These are phyloP conservation scores for Telfairia occidentalis DNA, from an alignment of 331 rosid species.

Conservation along the genomic window DNA sequence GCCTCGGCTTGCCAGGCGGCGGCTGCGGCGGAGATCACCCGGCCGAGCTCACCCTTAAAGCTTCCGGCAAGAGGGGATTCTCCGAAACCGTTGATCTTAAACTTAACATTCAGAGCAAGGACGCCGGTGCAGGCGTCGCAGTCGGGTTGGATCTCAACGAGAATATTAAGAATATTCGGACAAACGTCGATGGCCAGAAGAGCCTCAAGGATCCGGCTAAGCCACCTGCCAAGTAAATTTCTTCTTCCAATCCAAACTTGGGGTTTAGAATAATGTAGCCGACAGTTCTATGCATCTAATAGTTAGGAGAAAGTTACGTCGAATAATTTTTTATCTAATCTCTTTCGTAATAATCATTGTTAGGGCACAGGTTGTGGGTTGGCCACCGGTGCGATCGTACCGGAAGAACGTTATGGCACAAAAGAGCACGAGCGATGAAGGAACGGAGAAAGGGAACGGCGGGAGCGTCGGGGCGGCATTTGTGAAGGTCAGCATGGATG, in stretches of 20 bases:
- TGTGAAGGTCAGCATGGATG: constrained; percentile 21
- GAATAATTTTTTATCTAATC: background rate
- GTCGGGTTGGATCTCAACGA: constrained; percentile 29
- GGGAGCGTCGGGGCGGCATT: constrained; percentile 2
- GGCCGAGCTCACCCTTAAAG: constrained; percentile 33
- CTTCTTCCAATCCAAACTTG: background rate
- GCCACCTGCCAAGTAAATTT: constrained; percentile 77
- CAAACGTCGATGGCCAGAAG: constrained; percentile 35
- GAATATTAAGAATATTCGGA: constrained; percentile 20
- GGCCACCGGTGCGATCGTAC: constrained; percentile 96
- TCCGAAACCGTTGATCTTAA: constrained; percentile 86
- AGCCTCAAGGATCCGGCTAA: constrained; percentile 64
- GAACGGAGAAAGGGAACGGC: background rate
- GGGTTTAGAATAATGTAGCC: background rate
- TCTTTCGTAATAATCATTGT: background rate
- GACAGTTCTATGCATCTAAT: background rate
- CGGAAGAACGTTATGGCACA: constrained; percentile 43
- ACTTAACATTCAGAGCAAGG: constrained; percentile 58
- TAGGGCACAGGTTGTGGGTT: constrained; percentile 96
- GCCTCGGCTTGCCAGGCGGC: constrained; percentile 82
- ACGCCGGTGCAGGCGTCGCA: constrained; percentile 14
- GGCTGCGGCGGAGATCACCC: constrained; percentile 19
- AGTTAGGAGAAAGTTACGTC: background rate
- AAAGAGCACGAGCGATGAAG: constrained; percentile 1
- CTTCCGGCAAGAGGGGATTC: constrained; percentile 73